Evolutionary conservation across 495 filamentous ascomycete species (phyloP).

Genomic region (Cercophora newfieldiana): DNA sequence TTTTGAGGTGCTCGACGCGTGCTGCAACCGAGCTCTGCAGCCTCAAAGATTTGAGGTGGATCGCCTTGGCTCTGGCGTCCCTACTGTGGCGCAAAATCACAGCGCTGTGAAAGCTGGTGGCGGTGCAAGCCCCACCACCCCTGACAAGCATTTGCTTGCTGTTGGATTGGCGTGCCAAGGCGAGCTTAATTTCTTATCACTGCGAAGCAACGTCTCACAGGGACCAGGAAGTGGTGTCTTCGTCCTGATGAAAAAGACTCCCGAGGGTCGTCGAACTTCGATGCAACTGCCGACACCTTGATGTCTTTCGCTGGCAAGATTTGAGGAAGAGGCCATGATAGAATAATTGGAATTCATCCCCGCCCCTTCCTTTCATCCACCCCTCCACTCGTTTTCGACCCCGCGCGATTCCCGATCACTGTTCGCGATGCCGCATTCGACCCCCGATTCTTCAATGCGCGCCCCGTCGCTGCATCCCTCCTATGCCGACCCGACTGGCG

Average conservation of each 20-base stretch:
- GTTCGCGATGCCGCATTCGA: conserved; percentile 36
- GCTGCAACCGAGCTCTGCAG: background rate
- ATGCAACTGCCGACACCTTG: background rate
- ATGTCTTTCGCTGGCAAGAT: background rate
- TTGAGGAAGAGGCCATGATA: conserved; percentile 8
- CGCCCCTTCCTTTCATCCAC: background rate
- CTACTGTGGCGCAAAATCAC: background rate
- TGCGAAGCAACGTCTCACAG: conserved; percentile 2
- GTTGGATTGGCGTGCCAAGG: conserved; percentile 16
- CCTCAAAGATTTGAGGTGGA: conserved; percentile 14
- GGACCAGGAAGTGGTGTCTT: background rate
- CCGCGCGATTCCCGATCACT: background rate
- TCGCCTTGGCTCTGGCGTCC: background rate
- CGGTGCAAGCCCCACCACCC: background rate
- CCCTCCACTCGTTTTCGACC: conserved; percentile 11
- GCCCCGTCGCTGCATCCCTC: conserved; percentile 31
- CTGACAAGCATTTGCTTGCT: background rate
- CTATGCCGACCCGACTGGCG: conserved; percentile 35
- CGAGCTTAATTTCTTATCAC: conserved; percentile 21
- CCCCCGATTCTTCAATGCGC: conserved; percentile 31
- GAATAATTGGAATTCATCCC: background rate
- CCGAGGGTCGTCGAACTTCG: background rate
- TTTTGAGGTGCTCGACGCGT: conserved; percentile 2
- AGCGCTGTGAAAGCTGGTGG: background rate
- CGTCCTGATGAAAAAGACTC: background rate